Base-by-base conservation (phyloP, 2,329 filamentous ascomycete genomes). In the Sphaerulina vaccinii region DNA sequence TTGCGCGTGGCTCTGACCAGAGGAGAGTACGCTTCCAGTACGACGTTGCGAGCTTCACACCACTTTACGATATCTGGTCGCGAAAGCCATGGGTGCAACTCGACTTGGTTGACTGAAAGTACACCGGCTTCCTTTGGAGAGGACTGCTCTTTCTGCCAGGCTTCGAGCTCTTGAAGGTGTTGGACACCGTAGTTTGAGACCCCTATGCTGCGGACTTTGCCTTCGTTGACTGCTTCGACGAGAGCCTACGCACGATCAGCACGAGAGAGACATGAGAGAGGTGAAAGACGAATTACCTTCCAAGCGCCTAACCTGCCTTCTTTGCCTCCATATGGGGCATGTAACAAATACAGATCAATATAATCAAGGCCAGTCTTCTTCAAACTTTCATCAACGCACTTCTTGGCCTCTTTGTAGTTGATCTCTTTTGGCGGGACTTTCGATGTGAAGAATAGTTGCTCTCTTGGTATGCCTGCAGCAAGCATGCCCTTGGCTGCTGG, bases 1-100 rank as follows among this genome's bases (percentile, higher is more conserved):
- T 75, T 75, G 43, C 76, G 71, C 1, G 68, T 71, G 11, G 70
- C 70, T 35, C 74, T 63, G 3, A 75, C 59, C 5, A 63, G 57
- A 13, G 75, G 75, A 19, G 66, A 73, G 51, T 77, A 78, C n/a
- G 75, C 75, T 62, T 79, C 72, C 18, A 77, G 60, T 3, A 79
- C 47, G 1, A 78, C 68, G 24, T 67, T 70, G 48, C 74, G 69
- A 68, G 84, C 76, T 57, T 77, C 70, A 62, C 87, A 87, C 90
- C 90, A 96, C 40, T 81, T 74, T 7, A 85, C 83, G 55, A 96
- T 89, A 64, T 96, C 90, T 18, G 78, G 74, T n/a, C 90, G 79
- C 7, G 84, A 78, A 36, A 90, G 82, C 90, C 90, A 96, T 1
- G 91, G 91, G 70, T 96, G 91, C 9, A 96, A 74, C 72, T 96